Evolutionary conservation across 2,329 filamentous ascomycete species (phyloP), one percentile per base, ranked within the genome.

Genomic region (Penicillium sclerotigenum): DNA sequence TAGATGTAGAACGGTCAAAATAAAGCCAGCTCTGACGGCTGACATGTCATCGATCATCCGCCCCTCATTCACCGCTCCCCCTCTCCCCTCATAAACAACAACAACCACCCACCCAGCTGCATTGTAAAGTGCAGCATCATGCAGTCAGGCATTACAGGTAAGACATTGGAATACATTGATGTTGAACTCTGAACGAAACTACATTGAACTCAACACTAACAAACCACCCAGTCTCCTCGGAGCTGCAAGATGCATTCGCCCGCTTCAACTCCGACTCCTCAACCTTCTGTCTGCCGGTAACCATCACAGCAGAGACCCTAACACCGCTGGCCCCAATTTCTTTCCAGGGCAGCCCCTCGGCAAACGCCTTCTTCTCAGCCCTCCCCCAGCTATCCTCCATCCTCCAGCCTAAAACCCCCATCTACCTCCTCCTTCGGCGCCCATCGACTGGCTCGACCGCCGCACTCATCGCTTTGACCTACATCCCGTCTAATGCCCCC

Each of bases 361-460:
- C 58, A 28, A 58, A 78, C 33, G 73, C 77, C 16, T 83, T 84
- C 71, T 79, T 79, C 68, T 70, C 77, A 22, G 80, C 81, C 11
- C 76, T 84, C 10, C 69, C 73, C 5, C 68, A 73, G 50, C 77
- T 87, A 37, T 69, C 76, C 50, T 68, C 77, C 8, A 75, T 82
- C 68, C 75, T 87, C 58, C 76, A 80, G 33, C 78, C 81, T 57
- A 82, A 80, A 59, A 77, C 77, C 33, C 83, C 85, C 2, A 74
- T 83, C 49, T 87, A 87, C 73, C 79, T 87, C 55, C 76, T 87
- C 52, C 78, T 87, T 60, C 83, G 84, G 57, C 78, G 79, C 50
- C 73, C 79, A 2, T 60, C 57, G 11, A 47, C 57, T 1, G 53
- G 59, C 4, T 59, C 64, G 29, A 66, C 63, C 38, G 65, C 62